Evolutionary conservation across 305 asterid genomes (phyloP).

Genomic region (Fraxinus angustifolia): DNA sequence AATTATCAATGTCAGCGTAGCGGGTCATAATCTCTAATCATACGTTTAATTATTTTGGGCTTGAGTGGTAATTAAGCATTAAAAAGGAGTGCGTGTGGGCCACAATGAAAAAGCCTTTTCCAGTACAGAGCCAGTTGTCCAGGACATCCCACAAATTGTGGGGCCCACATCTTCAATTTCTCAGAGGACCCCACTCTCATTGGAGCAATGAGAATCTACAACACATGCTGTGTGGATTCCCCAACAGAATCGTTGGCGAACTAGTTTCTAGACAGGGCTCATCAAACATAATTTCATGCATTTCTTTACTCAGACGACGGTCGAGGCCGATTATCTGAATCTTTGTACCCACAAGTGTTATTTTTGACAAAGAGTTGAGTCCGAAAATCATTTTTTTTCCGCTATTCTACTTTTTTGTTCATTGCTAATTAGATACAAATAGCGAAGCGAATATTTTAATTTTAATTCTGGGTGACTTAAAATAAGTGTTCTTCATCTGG

Average conservation of each 20-base stretch:
- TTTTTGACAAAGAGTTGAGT: background rate
- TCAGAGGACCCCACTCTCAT: slow-evolving; percentile 22
- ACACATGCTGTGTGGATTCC: background rate
- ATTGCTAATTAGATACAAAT: background rate
- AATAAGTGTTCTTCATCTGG: background rate
- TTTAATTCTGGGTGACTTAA: background rate
- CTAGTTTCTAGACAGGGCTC: background rate
- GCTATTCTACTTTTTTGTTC: background rate
- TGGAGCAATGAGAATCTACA: slow-evolving; percentile 4
- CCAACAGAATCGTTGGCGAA: background rate
- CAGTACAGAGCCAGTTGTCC: slow-evolving; percentile 27
- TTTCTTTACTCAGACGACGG: background rate
- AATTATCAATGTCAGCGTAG: background rate
- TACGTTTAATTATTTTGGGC: background rate
- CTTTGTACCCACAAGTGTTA: background rate
- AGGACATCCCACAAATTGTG: slow-evolving; percentile 13
- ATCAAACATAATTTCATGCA: background rate
- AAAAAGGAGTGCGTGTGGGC: background rate
- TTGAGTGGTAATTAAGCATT: background rate
- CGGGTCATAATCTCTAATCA: background rate
- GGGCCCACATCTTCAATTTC: background rate
- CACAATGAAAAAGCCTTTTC: slow-evolving; percentile 14
- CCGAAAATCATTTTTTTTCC: background rate
- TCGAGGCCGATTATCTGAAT: background rate
- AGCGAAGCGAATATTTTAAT: background rate